Conservation (phyloP, 2,329 filamentous ascomycete genomes). For the Cercospora sp. region DNA sequence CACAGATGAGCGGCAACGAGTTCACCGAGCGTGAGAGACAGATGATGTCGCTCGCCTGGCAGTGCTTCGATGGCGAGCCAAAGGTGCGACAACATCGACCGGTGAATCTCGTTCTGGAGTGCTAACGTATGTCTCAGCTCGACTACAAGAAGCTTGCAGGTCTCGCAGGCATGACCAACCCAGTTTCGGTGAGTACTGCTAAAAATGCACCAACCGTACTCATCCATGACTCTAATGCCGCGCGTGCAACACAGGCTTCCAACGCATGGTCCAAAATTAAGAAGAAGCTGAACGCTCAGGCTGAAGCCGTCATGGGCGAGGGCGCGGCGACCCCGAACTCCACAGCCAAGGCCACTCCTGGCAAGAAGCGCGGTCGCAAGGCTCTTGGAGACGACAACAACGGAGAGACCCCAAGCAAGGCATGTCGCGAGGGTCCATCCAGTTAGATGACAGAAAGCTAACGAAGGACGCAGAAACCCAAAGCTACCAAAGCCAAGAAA, state of each 20-base stretch:
- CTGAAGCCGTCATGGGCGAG: constrained; percentile 8
- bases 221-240: not conserved
- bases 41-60: constrained; percentile 32
- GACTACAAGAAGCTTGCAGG: constrained; percentile 31
- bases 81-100: constrained; percentile 42
- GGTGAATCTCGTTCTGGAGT: constrained; percentile 27
- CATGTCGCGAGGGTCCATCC: not conserved
- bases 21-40: constrained; percentile 32
- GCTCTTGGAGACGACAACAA: constrained; percentile 19
- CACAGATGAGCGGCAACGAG: constrained; percentile 16
- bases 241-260: constrained; percentile 18
- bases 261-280: constrained; percentile 39
- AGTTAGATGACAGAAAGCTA: not conserved
- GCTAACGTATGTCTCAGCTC: constrained; percentile 21
- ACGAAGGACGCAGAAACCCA: constrained; percentile 27
- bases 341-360: constrained; percentile 25
- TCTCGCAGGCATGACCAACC: constrained; percentile 29
- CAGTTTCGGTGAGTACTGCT: constrained; percentile 19
- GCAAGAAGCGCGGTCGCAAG: constrained; percentile 26
- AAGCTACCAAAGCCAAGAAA: constrained; percentile 20
- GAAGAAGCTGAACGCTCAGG: constrained; percentile 35
- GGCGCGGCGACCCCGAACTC: constrained; percentile 11
- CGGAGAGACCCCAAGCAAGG: constrained; percentile 29
- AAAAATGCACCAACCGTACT: not conserved
- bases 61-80: constrained; percentile 33